Evolutionary conservation across 1,139 yeast species (phyloP), one percentile per base, ranked within the genome.

Genomic region (Debaryomycetaceae sp.): DNA sequence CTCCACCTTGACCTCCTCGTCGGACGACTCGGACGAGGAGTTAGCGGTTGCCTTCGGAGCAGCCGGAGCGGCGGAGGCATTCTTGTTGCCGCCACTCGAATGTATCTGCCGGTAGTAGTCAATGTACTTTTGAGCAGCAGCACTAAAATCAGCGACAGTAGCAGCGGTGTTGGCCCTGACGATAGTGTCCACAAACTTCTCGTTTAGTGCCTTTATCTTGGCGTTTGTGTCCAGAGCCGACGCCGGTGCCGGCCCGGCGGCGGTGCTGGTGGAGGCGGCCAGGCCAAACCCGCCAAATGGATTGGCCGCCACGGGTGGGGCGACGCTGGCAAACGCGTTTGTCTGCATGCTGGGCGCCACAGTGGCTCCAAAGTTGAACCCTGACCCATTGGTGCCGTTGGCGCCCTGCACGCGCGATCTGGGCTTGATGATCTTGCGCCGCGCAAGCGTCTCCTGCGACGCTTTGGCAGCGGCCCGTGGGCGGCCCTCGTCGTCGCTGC

Each of bases 121-220:
- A 28, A 70, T 61, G 51, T 86, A 86, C 52, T 79, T 82, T 22
- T 62, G 60, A 25, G 81, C 69, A 11, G 78, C 56, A 5, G 74
- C 63, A 0, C 75, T 58, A 49, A 83, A 73, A 44, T 83, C 76
- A 1, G 73, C 79, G 14, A 75, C 61, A 1, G 79, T 69, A 38
- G 75, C 72, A 3, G 61, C 56, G 2, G 48, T 44, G 28, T 67
- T 53, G 17, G 71, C 59, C 21, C 61, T 56, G 21, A 59, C 58
- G 28, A 86, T 52, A 18, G 75, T 62, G 14, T 65, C 65, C 18
- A 74, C 57, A 43, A 86, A 82, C 38, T 70, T 75, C 16, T 74
- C 71, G 51, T 85, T 85, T 49, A 86, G 65, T 1, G 95, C 94
- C 45, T 69, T 74, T 22, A 78, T 51, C 45, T 76, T 75, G 11